phyloP scores from a whole-genome alignment of 2,329 filamentous ascomycete genomes.

The Talaromyces amestolkiae region DNA sequence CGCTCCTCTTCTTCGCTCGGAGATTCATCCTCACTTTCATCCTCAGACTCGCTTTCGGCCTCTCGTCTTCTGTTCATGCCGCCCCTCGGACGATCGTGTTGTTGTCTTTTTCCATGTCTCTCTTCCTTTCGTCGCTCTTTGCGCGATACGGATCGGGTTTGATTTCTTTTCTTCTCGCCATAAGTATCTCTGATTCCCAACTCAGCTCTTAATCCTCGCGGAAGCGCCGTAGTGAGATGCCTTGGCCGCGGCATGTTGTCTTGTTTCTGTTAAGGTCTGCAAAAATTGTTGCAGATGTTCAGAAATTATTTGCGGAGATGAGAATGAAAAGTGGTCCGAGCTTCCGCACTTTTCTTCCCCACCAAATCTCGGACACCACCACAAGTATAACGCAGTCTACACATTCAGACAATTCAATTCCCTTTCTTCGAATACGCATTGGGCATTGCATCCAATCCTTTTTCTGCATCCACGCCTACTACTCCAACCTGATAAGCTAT shows the following conservation, averaged over 20 bases:
- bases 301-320: conserved; percentile 19
- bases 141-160: conserved; percentile 40
- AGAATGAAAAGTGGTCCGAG: conserved; percentile 22
- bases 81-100: conserved; percentile 17
- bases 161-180: conserved; percentile 32
- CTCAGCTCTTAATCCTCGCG: conserved; percentile 39
- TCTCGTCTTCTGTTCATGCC: conserved; percentile 27
- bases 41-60: conserved; percentile 28
- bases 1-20: conserved; percentile 15
- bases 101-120: conserved; percentile 58
- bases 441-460: background rate
- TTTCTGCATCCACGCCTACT: no score
- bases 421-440: background rate
- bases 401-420: background rate
- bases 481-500: background rate
- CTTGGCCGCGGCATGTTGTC: conserved; percentile 27
- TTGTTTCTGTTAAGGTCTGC: background rate
- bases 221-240: conserved; percentile 45
- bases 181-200: conserved; percentile 40
- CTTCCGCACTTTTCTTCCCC: conserved; percentile 21
- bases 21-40: conserved; percentile 23
- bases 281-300: background rate
- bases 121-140: conserved; percentile 69
- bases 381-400: background rate
- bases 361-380: background rate